Evolutionary conservation across 192 early-diverging fungal genomes (phyloP).

Genomic region (Linnemannia schmuckeri): DNA sequence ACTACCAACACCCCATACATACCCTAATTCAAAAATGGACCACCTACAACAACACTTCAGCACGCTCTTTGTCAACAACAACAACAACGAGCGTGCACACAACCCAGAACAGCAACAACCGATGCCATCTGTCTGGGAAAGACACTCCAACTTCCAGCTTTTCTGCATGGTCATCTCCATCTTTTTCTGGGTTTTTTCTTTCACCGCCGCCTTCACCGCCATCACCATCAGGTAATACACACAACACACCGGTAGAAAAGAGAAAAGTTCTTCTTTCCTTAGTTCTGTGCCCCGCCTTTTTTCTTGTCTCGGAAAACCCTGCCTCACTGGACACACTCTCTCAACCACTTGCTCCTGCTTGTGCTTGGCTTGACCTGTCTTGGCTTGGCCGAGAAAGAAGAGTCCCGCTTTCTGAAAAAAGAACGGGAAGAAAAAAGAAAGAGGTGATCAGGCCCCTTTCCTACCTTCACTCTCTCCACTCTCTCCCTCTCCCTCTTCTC

Average conservation of each 20-base stretch:
- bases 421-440: neutral
- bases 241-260: neutral
- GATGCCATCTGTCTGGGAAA: conserved; percentile 47
- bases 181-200: conserved; percentile 51
- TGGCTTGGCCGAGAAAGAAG: neutral
- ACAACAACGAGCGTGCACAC: neutral
- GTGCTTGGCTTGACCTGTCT: neutral
- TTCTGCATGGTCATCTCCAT: conserved; percentile 59
- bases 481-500: neutral
- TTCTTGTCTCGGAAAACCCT: neutral
- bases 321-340: neutral
- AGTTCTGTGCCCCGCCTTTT: neutral
- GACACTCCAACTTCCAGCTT: conserved; percentile 50
- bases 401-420: neutral
- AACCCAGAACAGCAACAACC: neutral
- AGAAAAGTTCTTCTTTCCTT: neutral
- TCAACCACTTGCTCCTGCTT: neutral
- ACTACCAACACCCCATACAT: neutral
- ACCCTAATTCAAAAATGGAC: conserved; percentile 21
- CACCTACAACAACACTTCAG: conserved; percentile 26
- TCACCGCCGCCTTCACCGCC: conserved; percentile 43
- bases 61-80: conserved; percentile 1
- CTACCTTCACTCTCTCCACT: neutral
- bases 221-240: conserved; percentile 43
- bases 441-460: neutral